Base-by-base conservation (phyloP, 257 asterid species). In the Petrea volubilis region DNA sequence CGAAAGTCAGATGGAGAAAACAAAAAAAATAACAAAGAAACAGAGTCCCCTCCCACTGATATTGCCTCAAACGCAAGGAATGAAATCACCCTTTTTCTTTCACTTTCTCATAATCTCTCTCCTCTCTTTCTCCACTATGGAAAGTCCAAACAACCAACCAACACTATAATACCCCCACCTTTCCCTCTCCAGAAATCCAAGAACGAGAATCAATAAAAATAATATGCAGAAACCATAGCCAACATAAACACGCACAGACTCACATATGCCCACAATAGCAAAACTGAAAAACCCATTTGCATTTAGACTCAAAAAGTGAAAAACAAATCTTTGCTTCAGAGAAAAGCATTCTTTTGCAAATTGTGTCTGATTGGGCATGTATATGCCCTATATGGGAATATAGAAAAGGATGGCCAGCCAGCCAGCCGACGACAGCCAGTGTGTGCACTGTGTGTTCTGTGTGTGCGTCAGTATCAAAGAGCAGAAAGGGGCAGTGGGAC, bases 391-490 rank as follows among this genome's bases (percentile, higher is more conserved):
- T n/a, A n/a, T n/a, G n/a, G n/a, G 73, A 44, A 74, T 72, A 53
- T 50, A 18, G 78, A 71, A 64, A 72, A 58, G 70, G 79, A 72
- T 63, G 62, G 75, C 68, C 10, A 2, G 8, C 2, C 14, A 15
- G 76, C 68, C 68, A 67, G 78, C 76, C 68, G 78, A 56, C 76
- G 81, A 75, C 75, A 79, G 80, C 17, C 6, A 61, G 78, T 50
- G 57, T 50, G 44, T 65, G 50, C n/a, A 46, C 27, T 74, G 74
- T 65, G 83, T 74, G 73, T 62, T 46, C 69, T n/a, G n/a, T 60
- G 77, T 36, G 79, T 36, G 84, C 83, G 84, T 81, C 88, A 81
- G 84, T 78, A 67, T 80, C 81, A 70, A 76, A 60, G 74, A 21
- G 41, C 70, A 59, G 75, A 52, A 69, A 40, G 60, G 31, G 66